These are phyloP conservation scores for Zoysia matrella DNA, from an alignment of 202 grass and related monocot species.

Conservation along the genomic window DNA sequence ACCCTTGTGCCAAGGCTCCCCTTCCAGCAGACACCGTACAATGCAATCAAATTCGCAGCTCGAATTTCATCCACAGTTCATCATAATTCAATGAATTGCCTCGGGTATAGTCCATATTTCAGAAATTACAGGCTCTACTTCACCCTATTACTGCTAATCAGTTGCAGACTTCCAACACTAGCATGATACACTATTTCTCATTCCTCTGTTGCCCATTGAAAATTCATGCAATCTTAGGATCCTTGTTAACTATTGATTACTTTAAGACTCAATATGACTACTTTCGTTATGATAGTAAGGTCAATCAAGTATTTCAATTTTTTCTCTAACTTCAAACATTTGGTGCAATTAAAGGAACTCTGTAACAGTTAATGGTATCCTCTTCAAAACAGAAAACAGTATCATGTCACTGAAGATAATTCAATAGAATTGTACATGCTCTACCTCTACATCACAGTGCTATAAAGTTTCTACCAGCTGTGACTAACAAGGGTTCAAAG, in stretches of 20 bases:
- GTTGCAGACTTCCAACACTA: not conserved
- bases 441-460: not conserved
- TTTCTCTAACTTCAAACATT: not conserved
- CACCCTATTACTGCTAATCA: not conserved
- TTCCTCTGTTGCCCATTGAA: not conserved
- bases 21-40: not conserved
- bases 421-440: not conserved
- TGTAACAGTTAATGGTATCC: not conserved
- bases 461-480: not conserved
- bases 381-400: conserved; percentile 8
- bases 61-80: not conserved
- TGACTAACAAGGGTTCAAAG: not conserved
- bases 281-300: not conserved
- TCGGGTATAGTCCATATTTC: not conserved
- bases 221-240: not conserved
- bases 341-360: not conserved
- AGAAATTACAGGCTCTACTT: not conserved
- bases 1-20: too few relatives aligned
- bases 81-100: conserved; percentile 13
- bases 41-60: conserved; percentile 5
- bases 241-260: not conserved
- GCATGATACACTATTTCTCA: not conserved
- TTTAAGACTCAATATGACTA: not conserved
- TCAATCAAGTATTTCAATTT: not conserved
- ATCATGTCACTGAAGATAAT: conserved; percentile 13